Base-by-base conservation (phyloP, 495 filamentous ascomycete genomes). In the Annulohypoxylon maeteangense region DNA sequence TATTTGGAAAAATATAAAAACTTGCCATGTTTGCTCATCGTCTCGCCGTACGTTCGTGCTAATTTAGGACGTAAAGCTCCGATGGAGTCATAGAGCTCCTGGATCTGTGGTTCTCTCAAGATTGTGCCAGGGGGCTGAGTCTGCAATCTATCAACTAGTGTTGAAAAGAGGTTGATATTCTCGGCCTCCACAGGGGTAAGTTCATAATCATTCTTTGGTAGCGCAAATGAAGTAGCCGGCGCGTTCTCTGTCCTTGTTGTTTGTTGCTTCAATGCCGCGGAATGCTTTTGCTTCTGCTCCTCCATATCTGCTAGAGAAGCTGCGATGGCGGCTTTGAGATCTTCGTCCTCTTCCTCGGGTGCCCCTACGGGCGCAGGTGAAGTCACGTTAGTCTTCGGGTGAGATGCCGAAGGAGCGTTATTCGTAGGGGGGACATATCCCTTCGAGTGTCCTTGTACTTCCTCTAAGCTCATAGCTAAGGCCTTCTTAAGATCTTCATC, bases 261-360 rank as follows among this genome's bases (percentile, higher is more conserved):
- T 65, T 92, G 90, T 68, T 91, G 90, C 71, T 95, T 95, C 74
- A 97, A 81, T 22, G 87, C 87, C 25, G 90, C 90, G 7, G 93
- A 90, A 80, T 97, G 91, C 66, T 88, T 90, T 78, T 95, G 92
- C 80, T 98, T 98, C 72, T 99, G 96, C 76, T 97, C 90, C 81
- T 99, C 95, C 95, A 98, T 98, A 77, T 99, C 95, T 48, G 91
- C 90, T 48, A 99, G 79, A n/a, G 95, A 98, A 23, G 96, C 95
- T 34, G 94, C 95, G 76, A 99, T 98, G 11, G 95, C 95, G 38
- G 95, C 94, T 76, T 96, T 96, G 38, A 99, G 81, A 76, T 99
- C 94, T 14, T 93, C 90, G 77, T 99, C 95, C 61, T 98, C 94
- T 40, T 94, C 92, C 62, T 93, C 92, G 3, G 87, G 86, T 16